Evolutionary conservation across 768 basidiomycete species (phyloP), one percentile per base, ranked within the genome.

Genomic region (Tricholoma matsutake): DNA sequence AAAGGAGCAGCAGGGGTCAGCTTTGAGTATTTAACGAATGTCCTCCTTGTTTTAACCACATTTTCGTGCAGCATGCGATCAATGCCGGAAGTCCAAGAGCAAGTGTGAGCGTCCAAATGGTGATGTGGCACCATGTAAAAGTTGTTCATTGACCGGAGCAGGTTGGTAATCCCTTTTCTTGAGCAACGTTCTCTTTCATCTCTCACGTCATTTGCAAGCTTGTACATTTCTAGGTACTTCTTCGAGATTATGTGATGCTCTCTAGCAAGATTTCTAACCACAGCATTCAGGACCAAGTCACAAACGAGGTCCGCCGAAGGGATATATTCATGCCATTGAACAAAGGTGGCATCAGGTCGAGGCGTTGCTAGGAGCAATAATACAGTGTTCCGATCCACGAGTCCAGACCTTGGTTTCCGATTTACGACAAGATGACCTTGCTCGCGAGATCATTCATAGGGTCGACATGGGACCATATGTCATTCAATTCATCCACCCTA

Each of bases 251-350:
- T 56, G 49, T 61, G 47, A 32, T 61, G 14, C 29, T 28, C 11
- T 7, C 47, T 16, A 5, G 53, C 29, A 43, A 29, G 59, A 53
- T 54, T 11, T 22, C 13, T 14, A 47, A 34, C 41, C 49, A 32
- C 29, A n/a, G 29, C 29, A 2, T 13, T 13, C 58, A 91, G 90
- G 87, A 49, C 89, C 89, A 0, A 90, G 87, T 68, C 88, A 88
- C 71, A 90, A 89, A 69, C 87, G 92, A 8, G 93, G 92, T 9
- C 90, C 90, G 9, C 91, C 91, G 6, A 92, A 92, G 69, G 94
- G 94, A 18, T 96, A 96, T 71, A 94, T 96, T 54, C 91, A 94
- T 71, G 93, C 93, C 39, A 94, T 96, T 56, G 94, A 96, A 75
- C 89, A 91, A 61, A 76, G 93, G 67, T 90, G 94, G 86, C 94